phyloP scores from a whole-genome alignment of 208 protist species.

The Blechomonas ayalai region DNA sequence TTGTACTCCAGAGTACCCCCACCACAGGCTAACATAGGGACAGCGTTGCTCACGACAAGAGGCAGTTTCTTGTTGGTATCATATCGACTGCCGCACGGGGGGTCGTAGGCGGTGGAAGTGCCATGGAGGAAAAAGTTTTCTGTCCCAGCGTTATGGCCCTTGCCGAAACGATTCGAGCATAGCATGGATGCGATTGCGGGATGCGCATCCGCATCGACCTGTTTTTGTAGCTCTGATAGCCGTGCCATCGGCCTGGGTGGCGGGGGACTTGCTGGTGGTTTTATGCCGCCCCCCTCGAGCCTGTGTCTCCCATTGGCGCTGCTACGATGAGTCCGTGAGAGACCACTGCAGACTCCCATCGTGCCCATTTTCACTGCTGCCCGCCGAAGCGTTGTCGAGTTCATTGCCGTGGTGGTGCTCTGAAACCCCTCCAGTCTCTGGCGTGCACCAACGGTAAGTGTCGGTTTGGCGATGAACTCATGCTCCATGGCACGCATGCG shows the following conservation, averaged over 20 bases:
- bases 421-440: background rate
- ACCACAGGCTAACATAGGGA: background rate
- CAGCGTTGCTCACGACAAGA: background rate
- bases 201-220: constrained; percentile 3
- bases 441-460: background rate
- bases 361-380: background rate
- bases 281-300: background rate
- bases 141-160: constrained; percentile 1
- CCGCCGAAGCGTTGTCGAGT: background rate
- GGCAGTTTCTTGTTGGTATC: background rate
- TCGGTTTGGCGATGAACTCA: background rate
- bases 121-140: constrained; percentile 8
- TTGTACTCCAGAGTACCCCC: constrained; percentile 10
- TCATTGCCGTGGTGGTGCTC: no score
- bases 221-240: background rate
- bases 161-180: background rate
- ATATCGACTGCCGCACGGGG: no score
- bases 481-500: constrained; percentile 1
- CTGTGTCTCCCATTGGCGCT: background rate
- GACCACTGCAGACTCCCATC: background rate
- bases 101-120: background rate
- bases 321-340: background rate
- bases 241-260: background rate
- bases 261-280: background rate
- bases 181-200: background rate